These are phyloP conservation scores for Scorias spongiosa DNA, from an alignment of 2,329 filamentous ascomycete genomes.

Conservation along the genomic window DNA sequence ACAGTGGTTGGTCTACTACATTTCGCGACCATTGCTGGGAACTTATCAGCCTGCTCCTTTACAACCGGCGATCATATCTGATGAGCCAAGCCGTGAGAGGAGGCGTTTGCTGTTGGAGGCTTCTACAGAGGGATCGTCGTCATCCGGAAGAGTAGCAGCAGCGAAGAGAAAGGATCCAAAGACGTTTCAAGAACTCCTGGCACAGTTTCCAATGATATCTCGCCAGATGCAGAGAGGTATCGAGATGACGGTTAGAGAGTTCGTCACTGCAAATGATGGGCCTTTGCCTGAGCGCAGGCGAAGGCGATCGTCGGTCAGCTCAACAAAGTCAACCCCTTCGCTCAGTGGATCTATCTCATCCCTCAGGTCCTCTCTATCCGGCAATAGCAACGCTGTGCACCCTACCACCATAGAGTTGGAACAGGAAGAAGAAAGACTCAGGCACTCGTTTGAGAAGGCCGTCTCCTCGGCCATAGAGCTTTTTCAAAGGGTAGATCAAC, in stretches of 20 bases:
- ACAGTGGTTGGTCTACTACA: conserved; percentile 94
- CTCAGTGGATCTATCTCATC: conserved; percentile 20
- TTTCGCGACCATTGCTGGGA: conserved; percentile 76
- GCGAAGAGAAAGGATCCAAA: conserved; percentile 74
- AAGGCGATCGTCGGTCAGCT: conserved; percentile 20
- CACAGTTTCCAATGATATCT: conserved; percentile 88
- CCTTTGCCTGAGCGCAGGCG: conserved; percentile 44
- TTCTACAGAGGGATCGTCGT: conserved; percentile 7
- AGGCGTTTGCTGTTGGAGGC: conserved; percentile 16
- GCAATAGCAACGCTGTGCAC: conserved; percentile 25
- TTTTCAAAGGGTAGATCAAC: conserved; percentile 90
- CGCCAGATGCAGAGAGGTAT: conserved; percentile 88
- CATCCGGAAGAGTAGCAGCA: conserved; percentile 3
- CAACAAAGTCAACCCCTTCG: conserved; percentile 19
- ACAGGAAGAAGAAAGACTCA: conserved; percentile 84
- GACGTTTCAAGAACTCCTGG: conserved; percentile 76
- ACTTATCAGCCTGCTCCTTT: conserved; percentile 64
- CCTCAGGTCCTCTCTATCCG: conserved; percentile 20
- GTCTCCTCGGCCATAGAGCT: conserved; percentile 88
- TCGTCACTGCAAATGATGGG: conserved; percentile 70
- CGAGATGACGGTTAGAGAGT: conserved; percentile 80
- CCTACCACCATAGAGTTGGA: conserved; percentile 52
- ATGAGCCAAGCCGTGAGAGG: conserved; percentile 19
- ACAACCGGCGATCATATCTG: conserved; percentile 41
- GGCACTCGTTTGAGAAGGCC: conserved; percentile 75